A percentile compares a stretch with the other conserved stretches of the same genome.
Evolutionary conservation across 148 eudicot genomes (phyloP).

Genomic region (Heliosperma pusillum): DNA sequence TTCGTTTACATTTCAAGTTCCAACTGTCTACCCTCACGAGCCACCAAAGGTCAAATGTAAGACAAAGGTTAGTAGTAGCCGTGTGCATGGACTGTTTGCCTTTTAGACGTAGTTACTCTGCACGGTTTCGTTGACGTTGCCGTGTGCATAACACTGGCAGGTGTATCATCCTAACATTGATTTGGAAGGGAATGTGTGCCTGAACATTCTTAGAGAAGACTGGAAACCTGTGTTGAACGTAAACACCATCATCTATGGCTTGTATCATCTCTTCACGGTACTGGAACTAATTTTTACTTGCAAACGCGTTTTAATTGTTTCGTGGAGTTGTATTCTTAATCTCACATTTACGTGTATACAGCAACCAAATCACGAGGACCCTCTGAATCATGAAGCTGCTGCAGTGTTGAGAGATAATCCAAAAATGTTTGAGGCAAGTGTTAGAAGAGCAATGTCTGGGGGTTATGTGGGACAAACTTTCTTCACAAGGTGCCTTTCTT

Average conservation of each 20-base stretch:
- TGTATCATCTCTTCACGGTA: slow-evolving; percentile 84
- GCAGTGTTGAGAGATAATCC: slow-evolving; percentile 86
- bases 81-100: neutral
- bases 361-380: slow-evolving; percentile 95
- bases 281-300: neutral
- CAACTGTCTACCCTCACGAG: slow-evolving; percentile 46
- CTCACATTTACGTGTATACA: slow-evolving; percentile 22
- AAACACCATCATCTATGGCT: slow-evolving; percentile 65
- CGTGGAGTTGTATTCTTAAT: neutral
- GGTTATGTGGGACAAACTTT: slow-evolving; percentile 79
- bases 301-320: neutral
- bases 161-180: slow-evolving; percentile 85
- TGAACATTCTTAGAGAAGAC: slow-evolving; percentile 85
- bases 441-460: slow-evolving; percentile 80
- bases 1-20: slow-evolving; percentile 42
- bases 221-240: slow-evolving; percentile 81
- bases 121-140: neutral
- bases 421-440: slow-evolving; percentile 64
- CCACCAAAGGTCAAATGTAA: slow-evolving; percentile 56
- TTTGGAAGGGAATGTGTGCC: slow-evolving; percentile 83
- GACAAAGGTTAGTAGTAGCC: slow-evolving; percentile 40
- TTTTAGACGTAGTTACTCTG: neutral
- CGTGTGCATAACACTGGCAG: slow-evolving; percentile 24
- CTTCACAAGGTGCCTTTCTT: slow-evolving; percentile 59
- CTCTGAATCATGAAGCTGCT: slow-evolving; percentile 88